These are phyloP conservation scores for Smittium culicis DNA, from an alignment of 371 early-diverging fungal species.

Conservation along the genomic window DNA sequence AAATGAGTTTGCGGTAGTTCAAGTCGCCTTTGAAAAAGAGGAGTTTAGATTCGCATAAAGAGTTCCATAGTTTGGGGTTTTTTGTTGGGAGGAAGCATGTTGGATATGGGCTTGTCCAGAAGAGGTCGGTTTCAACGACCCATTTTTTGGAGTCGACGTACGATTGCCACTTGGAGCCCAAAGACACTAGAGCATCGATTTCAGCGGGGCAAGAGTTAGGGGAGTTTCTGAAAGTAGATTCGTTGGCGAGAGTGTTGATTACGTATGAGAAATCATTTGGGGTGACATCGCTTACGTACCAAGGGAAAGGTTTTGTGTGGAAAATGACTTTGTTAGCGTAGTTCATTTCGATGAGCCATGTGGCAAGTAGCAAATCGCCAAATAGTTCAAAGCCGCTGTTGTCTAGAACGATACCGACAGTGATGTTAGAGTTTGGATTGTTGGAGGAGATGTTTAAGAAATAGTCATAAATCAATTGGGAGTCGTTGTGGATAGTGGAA, in stretches of 20 bases:
- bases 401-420: slow-evolving; percentile 64
- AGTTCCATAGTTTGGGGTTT: slow-evolving; percentile 48
- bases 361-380: slow-evolving; percentile 74
- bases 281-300: slow-evolving; percentile 88
- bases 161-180: slow-evolving; percentile 52
- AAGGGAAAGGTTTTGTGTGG: slow-evolving; percentile 76
- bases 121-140: slow-evolving; percentile 47
- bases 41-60: slow-evolving; percentile 40
- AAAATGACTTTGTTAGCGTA: slow-evolving; percentile 55
- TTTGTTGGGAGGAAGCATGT: slow-evolving; percentile 55
- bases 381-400: slow-evolving; percentile 85
- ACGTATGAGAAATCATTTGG: slow-evolving; percentile 57
- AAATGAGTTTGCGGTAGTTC: slow-evolving; percentile 85
- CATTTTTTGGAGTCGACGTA: slow-evolving; percentile 46
- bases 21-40: slow-evolving; percentile 90
- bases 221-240: slow-evolving; percentile 34
- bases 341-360: slow-evolving; percentile 60
- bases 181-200: slow-evolving; percentile 32
- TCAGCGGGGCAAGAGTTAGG: slow-evolving; percentile 25
- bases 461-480: slow-evolving; percentile 42
- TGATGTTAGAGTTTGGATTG: slow-evolving; percentile 12
- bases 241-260: slow-evolving; percentile 29
- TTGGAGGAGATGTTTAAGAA: slow-evolving; percentile 11
- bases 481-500: slow-evolving; percentile 48
- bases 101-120: slow-evolving; percentile 73